phyloP scores from a whole-genome alignment of 352 stramenopile genomes.

The Blastocystis sp. region DNA sequence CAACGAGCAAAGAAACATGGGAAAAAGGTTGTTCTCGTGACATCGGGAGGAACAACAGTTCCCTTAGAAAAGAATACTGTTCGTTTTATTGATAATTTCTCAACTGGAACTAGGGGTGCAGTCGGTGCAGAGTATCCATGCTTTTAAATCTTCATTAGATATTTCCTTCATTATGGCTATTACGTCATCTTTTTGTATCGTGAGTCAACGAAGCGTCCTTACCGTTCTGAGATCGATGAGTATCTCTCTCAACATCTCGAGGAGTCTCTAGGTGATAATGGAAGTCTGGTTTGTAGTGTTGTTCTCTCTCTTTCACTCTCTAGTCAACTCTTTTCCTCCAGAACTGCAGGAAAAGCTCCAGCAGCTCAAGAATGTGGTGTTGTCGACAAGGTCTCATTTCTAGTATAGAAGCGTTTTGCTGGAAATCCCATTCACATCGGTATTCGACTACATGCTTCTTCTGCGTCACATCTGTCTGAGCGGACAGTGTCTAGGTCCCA shows the following conservation, averaged over 20 bases:
- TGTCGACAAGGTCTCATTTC: neutral
- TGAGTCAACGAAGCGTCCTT: constrained; percentile 76
- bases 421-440: constrained; percentile 79
- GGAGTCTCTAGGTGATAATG: constrained; percentile 60
- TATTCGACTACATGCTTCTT: constrained; percentile 91
- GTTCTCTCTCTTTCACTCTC: neutral
- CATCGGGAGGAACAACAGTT: constrained; percentile 86
- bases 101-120: constrained; percentile 81
- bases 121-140: constrained; percentile 66
- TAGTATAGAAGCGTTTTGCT: neutral
- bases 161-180: constrained; percentile 86
- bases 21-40: constrained; percentile 80
- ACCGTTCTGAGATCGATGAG: constrained; percentile 65
- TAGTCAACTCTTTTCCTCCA: neutral
- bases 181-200: constrained; percentile 90
- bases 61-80: constrained; percentile 88
- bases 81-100: constrained; percentile 95
- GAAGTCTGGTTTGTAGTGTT: too few relatives aligned
- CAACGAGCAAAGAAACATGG: neutral
- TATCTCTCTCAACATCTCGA: constrained; percentile 62
- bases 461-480: constrained; percentile 76
- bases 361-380: neutral
- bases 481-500: constrained; percentile 71
- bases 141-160: constrained; percentile 66
- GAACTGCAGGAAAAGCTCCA: neutral